A percentile compares a stretch with the other conserved stretches of the same genome.
These are phyloP conservation scores for Amphicarpaea edgeworthii DNA, from an alignment of 306 rosid species.

Conservation along the genomic window DNA sequence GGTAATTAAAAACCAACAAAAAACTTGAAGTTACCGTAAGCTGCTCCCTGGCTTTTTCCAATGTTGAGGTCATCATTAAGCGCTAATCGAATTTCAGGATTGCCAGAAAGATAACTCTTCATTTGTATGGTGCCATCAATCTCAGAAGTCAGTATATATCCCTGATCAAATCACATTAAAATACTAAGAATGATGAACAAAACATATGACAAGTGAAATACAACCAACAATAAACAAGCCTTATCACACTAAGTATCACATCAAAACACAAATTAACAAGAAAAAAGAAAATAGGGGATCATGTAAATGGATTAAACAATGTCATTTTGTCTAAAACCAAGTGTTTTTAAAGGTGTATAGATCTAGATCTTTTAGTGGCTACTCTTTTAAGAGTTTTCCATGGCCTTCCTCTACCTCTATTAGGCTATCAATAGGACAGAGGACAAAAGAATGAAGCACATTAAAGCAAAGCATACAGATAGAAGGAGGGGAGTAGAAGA, in stretches of 20 bases:
- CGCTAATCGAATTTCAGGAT: slow-evolving; percentile 88
- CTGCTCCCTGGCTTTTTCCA: slow-evolving; percentile 67
- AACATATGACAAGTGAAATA: slow-evolving; percentile 22
- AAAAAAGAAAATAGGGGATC: background rate
- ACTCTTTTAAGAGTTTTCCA: background rate
- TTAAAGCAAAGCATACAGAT: background rate
- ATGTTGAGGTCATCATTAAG: slow-evolving; percentile 85
- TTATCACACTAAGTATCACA: slow-evolving; percentile 34
- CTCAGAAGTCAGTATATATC: slow-evolving; percentile 88
- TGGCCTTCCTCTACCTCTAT: slow-evolving; percentile 27
- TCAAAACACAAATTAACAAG: slow-evolving; percentile 28
- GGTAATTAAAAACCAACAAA: slow-evolving; percentile 33
- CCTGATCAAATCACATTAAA: slow-evolving; percentile 61
- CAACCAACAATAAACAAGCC: slow-evolving; percentile 38
- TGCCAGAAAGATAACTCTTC: slow-evolving; percentile 89
- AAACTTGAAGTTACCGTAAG: slow-evolving; percentile 57
- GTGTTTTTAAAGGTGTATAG: slow-evolving; percentile 16
- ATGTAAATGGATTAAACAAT: slow-evolving; percentile 28
- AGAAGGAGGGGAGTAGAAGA: background rate
- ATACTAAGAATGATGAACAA: slow-evolving; percentile 27
- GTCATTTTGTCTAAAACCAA: slow-evolving; percentile 2
- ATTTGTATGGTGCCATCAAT: slow-evolving; percentile 96
- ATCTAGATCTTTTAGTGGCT: slow-evolving; percentile 16
- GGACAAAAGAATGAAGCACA: background rate
- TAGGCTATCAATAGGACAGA: background rate